Percentiles rank a stretch among this genome's conserved stretches.
Evolutionary conservation across 257 asterid genomes (phyloP).

Genomic region (Jacaranda copaia): DNA sequence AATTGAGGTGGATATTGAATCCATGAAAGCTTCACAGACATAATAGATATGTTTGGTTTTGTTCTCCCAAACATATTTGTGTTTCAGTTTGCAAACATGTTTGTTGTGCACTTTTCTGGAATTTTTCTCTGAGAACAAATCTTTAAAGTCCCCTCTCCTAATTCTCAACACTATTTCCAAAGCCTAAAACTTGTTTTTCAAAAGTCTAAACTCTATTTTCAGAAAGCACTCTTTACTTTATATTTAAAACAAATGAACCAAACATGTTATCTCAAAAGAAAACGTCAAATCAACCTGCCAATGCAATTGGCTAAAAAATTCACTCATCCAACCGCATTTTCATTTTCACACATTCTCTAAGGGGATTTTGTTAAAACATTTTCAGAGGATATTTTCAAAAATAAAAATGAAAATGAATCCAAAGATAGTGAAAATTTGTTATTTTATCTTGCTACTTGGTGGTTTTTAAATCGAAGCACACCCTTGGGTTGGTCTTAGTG

Average conservation of each 20-base stretch:
- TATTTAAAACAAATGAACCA: background rate
- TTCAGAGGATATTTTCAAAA: background rate
- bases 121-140: constrained; percentile 4
- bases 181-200: too few relatives aligned
- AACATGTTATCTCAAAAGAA: background rate
- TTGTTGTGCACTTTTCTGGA: background rate
- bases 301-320: background rate
- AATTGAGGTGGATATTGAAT: constrained; percentile 8
- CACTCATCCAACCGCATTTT: background rate
- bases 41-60: background rate
- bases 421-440: background rate
- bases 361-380: background rate
- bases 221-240: background rate
- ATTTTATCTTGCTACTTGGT: background rate
- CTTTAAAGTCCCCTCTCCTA: too few relatives aligned
- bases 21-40: constrained; percentile 10
- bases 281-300: background rate
- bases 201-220: background rate
- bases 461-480: constrained; percentile 15
- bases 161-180: background rate
- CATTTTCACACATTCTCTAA: constrained; percentile 1
- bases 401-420: constrained; percentile 12
- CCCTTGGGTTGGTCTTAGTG: constrained; percentile 19
- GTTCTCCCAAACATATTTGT: background rate
- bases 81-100: constrained; percentile 9